These are phyloP conservation scores for Fusarium sp. DNA, from an alignment of 2,329 filamentous ascomycete genomes.

Conservation along the genomic window DNA sequence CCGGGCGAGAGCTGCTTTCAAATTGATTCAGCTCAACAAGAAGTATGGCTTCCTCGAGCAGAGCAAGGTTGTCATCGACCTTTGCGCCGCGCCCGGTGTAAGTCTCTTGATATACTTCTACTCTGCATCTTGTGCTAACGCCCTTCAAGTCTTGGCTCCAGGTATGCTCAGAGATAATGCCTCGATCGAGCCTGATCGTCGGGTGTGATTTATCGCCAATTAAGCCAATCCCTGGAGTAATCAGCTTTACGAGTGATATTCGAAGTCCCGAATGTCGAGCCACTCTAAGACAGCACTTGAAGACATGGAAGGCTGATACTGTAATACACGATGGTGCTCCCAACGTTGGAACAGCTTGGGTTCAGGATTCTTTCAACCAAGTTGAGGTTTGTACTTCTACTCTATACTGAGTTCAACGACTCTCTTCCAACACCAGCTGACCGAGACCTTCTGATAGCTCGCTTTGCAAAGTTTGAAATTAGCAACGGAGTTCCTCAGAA, in stretches of 20 bases:
- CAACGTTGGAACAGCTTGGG: conserved; percentile 98
- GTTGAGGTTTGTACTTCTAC: conserved; percentile 64
- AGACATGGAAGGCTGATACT: conserved; percentile 95
- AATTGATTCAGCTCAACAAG: conserved; percentile 97
- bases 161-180: too few species aligned
- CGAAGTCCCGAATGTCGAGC: too few species aligned
- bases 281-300: conserved; percentile 88
- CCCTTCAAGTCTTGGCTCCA: too few species aligned
- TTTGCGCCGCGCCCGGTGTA: conserved; percentile 95
- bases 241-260: too few species aligned
- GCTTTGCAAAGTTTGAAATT: conserved; percentile 91
- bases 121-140: too few species aligned
- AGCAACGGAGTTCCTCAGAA: conserved; percentile 84
- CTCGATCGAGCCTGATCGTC: too few species aligned
- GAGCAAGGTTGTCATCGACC: conserved; percentile 94
- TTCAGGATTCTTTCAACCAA: conserved; percentile 98
- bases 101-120: too few species aligned
- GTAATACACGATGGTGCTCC: conserved; percentile 97
- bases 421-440: neutral
- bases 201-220: too few species aligned
- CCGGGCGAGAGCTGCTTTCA: conserved; percentile 94
- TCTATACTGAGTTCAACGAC: neutral
- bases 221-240: conserved; percentile 93
- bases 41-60: conserved; percentile 99
- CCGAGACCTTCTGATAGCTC: conserved; percentile 53